Conservation (phyloP, 192 early-diverging fungal genomes). For the Entomortierella beljakovae region DNA sequence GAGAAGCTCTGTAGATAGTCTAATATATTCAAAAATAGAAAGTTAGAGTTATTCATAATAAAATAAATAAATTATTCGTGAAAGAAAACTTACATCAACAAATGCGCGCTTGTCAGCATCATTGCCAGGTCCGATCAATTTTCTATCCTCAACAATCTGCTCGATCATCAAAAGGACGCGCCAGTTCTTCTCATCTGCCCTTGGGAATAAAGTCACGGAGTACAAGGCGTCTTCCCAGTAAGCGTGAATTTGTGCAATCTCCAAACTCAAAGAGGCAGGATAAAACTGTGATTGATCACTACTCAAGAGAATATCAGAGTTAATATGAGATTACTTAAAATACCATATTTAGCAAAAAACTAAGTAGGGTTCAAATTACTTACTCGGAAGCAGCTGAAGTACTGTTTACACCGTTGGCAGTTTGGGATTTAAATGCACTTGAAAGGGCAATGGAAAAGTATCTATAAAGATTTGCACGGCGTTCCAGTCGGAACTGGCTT, state of each 20-base stretch:
- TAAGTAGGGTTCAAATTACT: neutral
- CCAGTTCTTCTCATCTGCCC: conserved; percentile 67
- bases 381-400: conserved; percentile 11
- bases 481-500: conserved; percentile 21
- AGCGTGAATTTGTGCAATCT: conserved; percentile 64
- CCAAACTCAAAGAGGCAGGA: conserved; percentile 53
- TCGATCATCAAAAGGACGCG: conserved; percentile 73
- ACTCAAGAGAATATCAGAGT: neutral
- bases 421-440: conserved; percentile 5
- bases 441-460: conserved; percentile 19
- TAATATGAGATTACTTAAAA: neutral
- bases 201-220: conserved; percentile 66
- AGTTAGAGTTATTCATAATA: neutral
- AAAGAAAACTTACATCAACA: conserved; percentile 54
- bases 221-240: conserved; percentile 72
- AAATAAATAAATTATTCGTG: neutral
- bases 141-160: conserved; percentile 69
- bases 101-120: conserved; percentile 66
- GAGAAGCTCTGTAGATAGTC: conserved; percentile 70
- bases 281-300: conserved; percentile 36
- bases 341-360: conserved; percentile 2
- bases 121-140: conserved; percentile 61
- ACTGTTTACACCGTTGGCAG: neutral
- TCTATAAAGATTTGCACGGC: conserved; percentile 29
- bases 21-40: conserved; percentile 7